A percentile compares a stretch with the other conserved stretches of the same genome.
phyloP scores from a whole-genome alignment of 805 yeast genomes.

The Helenozyma baotianmanensis region DNA sequence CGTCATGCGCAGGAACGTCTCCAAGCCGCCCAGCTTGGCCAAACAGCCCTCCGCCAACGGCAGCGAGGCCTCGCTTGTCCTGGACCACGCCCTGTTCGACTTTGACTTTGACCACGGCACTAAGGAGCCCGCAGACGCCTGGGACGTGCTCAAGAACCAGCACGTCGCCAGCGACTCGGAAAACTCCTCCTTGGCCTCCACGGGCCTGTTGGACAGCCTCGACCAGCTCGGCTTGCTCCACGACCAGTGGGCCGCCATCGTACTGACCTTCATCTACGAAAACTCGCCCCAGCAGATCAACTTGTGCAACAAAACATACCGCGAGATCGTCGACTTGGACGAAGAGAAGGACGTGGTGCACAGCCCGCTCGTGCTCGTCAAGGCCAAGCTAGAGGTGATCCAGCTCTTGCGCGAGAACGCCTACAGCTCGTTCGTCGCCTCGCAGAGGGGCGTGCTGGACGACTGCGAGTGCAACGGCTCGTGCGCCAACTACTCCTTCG shows the following conservation, averaged over 20 bases:
- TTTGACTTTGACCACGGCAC: constrained; percentile 23
- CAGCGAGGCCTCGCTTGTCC: constrained; percentile 4
- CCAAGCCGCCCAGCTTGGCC: background rate
- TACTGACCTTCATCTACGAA: constrained; percentile 35
- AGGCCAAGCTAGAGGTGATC: constrained; percentile 29
- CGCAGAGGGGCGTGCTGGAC: no score
- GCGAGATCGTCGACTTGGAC: constrained; percentile 18
- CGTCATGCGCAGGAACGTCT: constrained; percentile 3
- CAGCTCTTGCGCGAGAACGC: constrained; percentile 34
- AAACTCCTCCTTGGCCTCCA: background rate
- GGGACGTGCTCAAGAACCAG: constrained; percentile 16
- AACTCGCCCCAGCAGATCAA: constrained; percentile 48
- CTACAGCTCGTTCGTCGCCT: constrained; percentile 14
- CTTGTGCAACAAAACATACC: constrained; percentile 36
- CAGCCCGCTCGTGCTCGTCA: constrained; percentile 21
- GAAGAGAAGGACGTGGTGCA: constrained; percentile 17
- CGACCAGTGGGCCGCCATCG: constrained; percentile 35
- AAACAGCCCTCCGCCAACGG: background rate
- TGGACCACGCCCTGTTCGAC: constrained; percentile 11
- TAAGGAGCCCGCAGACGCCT: constrained; percentile 11
- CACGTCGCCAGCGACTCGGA: constrained; percentile 11
- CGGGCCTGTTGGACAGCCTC: background rate
- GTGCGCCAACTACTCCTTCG: no score
- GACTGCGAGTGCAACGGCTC: no score
- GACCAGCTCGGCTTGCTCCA: constrained; percentile 6